Conservation (phyloP, 2,329 filamentous ascomycete genomes). For the Colletotrichum sansevieriae region DNA sequence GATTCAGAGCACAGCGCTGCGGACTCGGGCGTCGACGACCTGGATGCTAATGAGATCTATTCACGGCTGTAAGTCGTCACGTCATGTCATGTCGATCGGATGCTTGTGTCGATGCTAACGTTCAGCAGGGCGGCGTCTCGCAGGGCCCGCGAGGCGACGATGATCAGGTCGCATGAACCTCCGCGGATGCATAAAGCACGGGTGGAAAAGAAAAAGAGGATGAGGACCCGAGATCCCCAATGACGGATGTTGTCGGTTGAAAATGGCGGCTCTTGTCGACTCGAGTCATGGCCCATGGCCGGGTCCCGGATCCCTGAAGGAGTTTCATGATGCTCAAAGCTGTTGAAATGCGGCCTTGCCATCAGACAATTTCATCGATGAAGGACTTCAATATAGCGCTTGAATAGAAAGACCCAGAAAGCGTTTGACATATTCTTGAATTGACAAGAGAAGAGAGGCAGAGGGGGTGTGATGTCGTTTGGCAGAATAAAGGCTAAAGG, state of each 20-base stretch:
- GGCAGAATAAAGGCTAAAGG: no score
- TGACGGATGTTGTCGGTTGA: neutral
- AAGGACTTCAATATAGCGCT: no score
- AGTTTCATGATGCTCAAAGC: no score
- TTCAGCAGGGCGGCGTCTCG: constrained; percentile 5
- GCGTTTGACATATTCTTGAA: no score
- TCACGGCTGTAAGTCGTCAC: constrained; percentile 5
- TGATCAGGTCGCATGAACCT: constrained; percentile 6
- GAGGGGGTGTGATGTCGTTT: no score
- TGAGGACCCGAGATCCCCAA: constrained; percentile 15
- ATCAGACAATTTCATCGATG: no score
- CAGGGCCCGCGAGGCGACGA: constrained; percentile 13
- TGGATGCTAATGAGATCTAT: constrained; percentile 10
- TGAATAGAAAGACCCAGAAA: no score
- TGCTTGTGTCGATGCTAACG: constrained; percentile 4
- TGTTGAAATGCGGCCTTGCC: no score
- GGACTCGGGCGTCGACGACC: constrained; percentile 27
- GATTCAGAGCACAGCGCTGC: neutral
- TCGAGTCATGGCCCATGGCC: neutral
- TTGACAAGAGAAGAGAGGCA: no score
- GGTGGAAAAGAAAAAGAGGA: constrained; percentile 24
- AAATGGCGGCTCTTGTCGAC: neutral
- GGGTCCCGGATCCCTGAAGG: no score
- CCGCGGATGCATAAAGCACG: constrained; percentile 10
- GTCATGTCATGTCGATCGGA: no score